These are phyloP conservation scores for Chrysanthemum seticuspe DNA, from an alignment of 129 eudicot genomes.

Conservation along the genomic window DNA sequence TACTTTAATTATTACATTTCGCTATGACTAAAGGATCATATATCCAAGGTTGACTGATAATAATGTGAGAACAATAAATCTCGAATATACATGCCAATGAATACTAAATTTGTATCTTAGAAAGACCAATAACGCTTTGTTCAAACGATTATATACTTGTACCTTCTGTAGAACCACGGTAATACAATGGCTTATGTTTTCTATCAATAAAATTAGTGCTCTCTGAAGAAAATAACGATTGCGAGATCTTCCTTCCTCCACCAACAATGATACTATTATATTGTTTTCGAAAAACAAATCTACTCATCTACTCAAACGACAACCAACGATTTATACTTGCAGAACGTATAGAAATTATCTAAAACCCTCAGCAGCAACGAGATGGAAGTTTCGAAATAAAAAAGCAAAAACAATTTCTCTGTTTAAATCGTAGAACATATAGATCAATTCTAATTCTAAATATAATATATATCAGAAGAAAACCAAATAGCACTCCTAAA, in stretches of 20 bases:
- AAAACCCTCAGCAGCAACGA: neutral
- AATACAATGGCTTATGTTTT: neutral
- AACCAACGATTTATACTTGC: neutral
- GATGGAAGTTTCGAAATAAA: no score
- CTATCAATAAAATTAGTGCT: neutral
- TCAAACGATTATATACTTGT: neutral
- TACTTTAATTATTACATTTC: no score
- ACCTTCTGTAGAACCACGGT: constrained; percentile 12
- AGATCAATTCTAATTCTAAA: no score
- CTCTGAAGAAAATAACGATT: neutral
- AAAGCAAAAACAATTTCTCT: no score
- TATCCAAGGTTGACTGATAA: no score
- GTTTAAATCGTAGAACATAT: no score
- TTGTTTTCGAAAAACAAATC: neutral
- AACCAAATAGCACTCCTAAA: no score
- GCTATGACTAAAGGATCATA: neutral
- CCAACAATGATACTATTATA: neutral
- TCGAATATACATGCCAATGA: neutral
- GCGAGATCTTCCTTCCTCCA: constrained; percentile 8
- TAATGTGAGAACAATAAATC: neutral
- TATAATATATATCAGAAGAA: no score
- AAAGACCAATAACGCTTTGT: no score
- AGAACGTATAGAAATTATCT: neutral
- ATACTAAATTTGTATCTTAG: no score
- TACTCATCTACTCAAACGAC: neutral